Conservation (phyloP, 2,329 filamentous ascomycete genomes). For the Chaetomium sp. region DNA sequence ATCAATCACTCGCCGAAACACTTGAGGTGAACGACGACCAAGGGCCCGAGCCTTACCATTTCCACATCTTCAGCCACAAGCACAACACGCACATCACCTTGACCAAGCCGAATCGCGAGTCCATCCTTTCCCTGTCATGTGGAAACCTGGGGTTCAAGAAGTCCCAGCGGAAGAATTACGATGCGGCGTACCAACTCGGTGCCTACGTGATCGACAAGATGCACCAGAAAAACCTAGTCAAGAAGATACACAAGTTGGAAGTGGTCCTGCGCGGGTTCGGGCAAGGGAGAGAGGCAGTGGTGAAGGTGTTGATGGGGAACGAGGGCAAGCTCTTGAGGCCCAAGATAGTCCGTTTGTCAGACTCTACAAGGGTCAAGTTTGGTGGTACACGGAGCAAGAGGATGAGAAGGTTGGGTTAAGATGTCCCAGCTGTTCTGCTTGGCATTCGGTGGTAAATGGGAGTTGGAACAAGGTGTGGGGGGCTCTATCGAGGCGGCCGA, state of each 20-base stretch:
- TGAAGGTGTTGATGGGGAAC: constrained; percentile 79
- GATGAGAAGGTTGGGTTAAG: constrained; percentile 69
- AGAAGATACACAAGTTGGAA: constrained; percentile 71
- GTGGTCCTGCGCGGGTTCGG: constrained; percentile 82
- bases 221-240: constrained; percentile 70
- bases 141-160: constrained; percentile 93
- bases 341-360: constrained; percentile 72
- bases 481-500: too few species aligned
- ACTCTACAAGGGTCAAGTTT: constrained; percentile 89
- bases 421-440: neutral
- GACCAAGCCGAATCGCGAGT: constrained; percentile 70
- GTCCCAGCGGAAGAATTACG: constrained; percentile 71
- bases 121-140: constrained; percentile 71
- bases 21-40: constrained; percentile 39
- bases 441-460: neutral
- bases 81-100: constrained; percentile 96
- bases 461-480: too few species aligned
- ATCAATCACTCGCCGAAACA: constrained; percentile 14
- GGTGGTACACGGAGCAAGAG: constrained; percentile 83
- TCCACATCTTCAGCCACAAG: constrained; percentile 80
- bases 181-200: constrained; percentile 85
- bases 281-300: constrained; percentile 76
- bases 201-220: constrained; percentile 79
- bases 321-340: constrained; percentile 72
- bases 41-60: constrained; percentile 63